phyloP scores from a whole-genome alignment of 1,284 basidiomycete genomes.

The Tranzscheliella williamsii region DNA sequence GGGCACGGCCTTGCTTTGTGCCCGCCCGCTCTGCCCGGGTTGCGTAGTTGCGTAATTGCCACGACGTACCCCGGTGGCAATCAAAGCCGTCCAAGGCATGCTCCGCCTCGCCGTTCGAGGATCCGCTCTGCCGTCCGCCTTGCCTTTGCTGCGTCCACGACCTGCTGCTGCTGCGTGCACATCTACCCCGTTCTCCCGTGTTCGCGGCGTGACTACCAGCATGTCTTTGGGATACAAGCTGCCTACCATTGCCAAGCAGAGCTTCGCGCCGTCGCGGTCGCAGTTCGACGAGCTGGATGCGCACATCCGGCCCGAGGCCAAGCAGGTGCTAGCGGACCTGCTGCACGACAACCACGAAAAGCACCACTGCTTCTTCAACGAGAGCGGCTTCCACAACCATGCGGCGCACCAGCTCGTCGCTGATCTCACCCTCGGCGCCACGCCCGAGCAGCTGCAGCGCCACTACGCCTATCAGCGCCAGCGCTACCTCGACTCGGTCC shows the following conservation, averaged over 20 bases:
- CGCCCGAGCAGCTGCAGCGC: conserved; percentile 1
- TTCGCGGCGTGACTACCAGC: no score
- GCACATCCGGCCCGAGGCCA: neutral
- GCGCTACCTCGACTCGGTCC: conserved; percentile 16
- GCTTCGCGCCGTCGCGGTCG: neutral
- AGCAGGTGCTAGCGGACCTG: neutral
- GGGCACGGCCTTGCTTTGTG: no score
- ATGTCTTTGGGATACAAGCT: no score
- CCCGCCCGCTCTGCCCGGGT: no score
- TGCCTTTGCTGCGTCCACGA: no score
- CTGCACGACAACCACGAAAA: conserved; percentile 15
- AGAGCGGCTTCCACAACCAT: conserved; percentile 41
- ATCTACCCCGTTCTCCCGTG: no score
- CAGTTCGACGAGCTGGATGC: conserved; percentile 4
- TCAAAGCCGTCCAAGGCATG: no score
- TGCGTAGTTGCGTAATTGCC: no score
- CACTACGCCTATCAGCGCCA: conserved; percentile 11
- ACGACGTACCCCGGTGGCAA: no score
- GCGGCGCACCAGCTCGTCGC: conserved; percentile 36
- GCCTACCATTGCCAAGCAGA: neutral
- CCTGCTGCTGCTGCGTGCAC: no score
- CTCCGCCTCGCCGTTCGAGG: no score
- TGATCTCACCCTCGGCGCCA: conserved; percentile 13
- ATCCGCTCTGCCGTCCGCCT: no score
- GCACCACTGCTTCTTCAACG: conserved; percentile 46